These are phyloP conservation scores for Hyphopichia homilentoma DNA, from an alignment of 805 yeast species.

Conservation along the genomic window DNA sequence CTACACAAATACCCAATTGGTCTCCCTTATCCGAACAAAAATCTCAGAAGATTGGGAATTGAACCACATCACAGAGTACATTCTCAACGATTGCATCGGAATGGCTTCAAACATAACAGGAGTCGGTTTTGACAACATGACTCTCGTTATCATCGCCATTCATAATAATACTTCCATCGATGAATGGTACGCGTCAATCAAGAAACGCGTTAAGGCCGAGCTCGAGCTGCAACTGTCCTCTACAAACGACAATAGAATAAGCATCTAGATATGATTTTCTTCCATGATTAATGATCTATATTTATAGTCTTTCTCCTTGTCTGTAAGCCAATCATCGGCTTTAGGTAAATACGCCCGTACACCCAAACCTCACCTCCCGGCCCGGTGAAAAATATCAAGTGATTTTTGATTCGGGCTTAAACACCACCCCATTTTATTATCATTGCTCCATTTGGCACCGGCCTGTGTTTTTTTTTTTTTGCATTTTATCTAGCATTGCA, in stretches of 20 bases:
- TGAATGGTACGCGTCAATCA: conserved; percentile 59
- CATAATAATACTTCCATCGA: conserved; percentile 46
- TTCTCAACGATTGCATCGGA: conserved; percentile 62
- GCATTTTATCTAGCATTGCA: too few relatives aligned
- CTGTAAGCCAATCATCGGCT: too few relatives aligned
- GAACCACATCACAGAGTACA: conserved; percentile 54
- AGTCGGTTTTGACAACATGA: conserved; percentile 81
- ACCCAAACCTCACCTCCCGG: neutral
- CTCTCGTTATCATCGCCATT: conserved; percentile 62
- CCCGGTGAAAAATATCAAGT: too few relatives aligned
- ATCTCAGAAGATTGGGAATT: conserved; percentile 54
- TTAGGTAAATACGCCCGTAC: neutral
- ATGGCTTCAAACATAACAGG: conserved; percentile 75
- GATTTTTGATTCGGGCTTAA: too few relatives aligned
- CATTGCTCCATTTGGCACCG: too few relatives aligned
- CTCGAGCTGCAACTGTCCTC: neutral
- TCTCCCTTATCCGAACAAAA: conserved; percentile 53
- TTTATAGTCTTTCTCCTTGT: too few relatives aligned
- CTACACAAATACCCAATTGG: conserved; percentile 51
- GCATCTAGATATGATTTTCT: neutral
- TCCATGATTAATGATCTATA: neutral
- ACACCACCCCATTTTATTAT: too few relatives aligned
- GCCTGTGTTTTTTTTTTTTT: too few relatives aligned
- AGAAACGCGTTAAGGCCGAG: conserved; percentile 28
- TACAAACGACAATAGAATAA: neutral